phyloP scores from a whole-genome alignment of 495 filamentous ascomycete genomes.

The Penicillium lividum region DNA sequence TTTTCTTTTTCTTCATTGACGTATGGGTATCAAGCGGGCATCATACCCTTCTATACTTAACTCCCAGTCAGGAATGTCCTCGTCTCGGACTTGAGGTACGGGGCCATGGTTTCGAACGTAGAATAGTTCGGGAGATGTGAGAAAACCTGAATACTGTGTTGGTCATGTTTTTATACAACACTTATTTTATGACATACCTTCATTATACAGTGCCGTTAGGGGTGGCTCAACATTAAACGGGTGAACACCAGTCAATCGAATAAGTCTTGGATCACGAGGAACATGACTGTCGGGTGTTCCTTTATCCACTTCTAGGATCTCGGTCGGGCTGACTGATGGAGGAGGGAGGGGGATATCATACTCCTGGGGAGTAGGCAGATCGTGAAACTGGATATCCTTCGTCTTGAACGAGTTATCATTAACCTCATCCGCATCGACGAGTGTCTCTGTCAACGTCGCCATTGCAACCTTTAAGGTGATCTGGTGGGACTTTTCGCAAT shows the following conservation, averaged over 20 bases:
- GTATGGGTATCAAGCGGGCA: background rate
- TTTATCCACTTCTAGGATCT: conserved; percentile 71
- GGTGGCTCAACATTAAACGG: conserved; percentile 95
- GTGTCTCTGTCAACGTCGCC: conserved; percentile 32
- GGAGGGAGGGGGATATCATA: conserved; percentile 71
- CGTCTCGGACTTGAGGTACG: conserved; percentile 75
- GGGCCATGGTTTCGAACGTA: conserved; percentile 96
- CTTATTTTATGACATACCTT: conserved; percentile 47
- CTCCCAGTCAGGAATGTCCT: conserved; percentile 76
- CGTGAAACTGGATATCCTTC: conserved; percentile 30
- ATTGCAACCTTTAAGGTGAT: conserved; percentile 14
- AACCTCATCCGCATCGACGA: conserved; percentile 14
- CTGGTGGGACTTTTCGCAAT: background rate
- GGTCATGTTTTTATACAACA: background rate
- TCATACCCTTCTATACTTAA: conserved; percentile 78
- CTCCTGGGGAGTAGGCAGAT: conserved; percentile 30
- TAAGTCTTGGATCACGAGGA: conserved; percentile 81
- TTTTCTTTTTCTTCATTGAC: background rate
- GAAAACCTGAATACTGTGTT: conserved; percentile 55
- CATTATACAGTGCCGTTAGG: conserved; percentile 74
- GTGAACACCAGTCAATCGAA: conserved; percentile 87
- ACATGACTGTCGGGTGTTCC: conserved; percentile 86
- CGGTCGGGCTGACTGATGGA: conserved; percentile 57
- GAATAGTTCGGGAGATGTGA: conserved; percentile 90
- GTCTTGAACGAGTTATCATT: conserved; percentile 20